Evolutionary conservation across 345 rosid genomes (phyloP), one percentile per base, ranked within the genome.

Genomic region (Leavenworthia alabamica): DNA sequence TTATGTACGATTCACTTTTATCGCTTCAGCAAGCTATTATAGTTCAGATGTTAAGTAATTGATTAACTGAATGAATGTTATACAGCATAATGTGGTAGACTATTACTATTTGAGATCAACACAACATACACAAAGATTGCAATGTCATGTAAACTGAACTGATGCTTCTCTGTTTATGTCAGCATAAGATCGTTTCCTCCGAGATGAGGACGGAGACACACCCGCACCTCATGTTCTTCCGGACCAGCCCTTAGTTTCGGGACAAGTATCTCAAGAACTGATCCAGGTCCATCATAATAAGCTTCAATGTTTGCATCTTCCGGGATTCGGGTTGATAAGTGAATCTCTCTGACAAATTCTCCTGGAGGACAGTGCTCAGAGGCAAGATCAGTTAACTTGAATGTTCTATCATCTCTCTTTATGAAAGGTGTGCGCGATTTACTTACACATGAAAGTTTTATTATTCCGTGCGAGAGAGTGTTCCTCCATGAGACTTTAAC

Each of bases 321-420:
- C 1, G 99, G 96, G 28, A 93, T 89, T 41, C 96, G 82, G 47
- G 84, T 87, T 9, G 88, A 84, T 7, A 93, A 77, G 4, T 90
- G 85, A 49, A 93, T 88, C 54, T 85, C 97, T 79, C 99, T 76
- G 56, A 93, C 80, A 53, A 93, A 93, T 39, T 93, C 99, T 62
- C 99, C 99, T 0, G 97, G 96, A 67, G 95, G 97, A 73, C 99
- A 93, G 61, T 89, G 99, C 83, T 93, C 99, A 0, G 99, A 81
- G 16, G 86, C 64, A 32, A 90, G 88, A 79, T 93, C 99, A 13
- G 95, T 80, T 29, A 93, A 79, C 78, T 93, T 93, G 80, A 93
- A 89, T 8, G 97, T 89, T 75, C 96, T 78, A 17, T 89, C 96
- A 33, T 78, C 90, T 73, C 88, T 79, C 77, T 87, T 85, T 73